phyloP scores from a whole-genome alignment of 495 filamentous ascomycete genomes.

The Aspergillus asperescens region DNA sequence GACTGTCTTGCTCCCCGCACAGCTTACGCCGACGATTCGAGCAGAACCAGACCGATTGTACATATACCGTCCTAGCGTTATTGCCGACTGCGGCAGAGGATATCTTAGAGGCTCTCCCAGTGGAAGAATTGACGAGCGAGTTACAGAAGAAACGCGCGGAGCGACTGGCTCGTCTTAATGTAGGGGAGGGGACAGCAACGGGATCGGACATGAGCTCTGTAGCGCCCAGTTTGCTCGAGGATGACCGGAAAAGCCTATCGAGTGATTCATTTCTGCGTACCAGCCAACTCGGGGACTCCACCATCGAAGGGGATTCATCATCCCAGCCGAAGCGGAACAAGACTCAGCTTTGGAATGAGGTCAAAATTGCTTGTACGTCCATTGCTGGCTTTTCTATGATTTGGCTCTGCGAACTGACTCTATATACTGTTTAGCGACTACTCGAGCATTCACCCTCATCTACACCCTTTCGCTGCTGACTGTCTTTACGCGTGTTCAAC shows the following conservation, averaged over 20 bases:
- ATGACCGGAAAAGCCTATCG: constrained; percentile 71
- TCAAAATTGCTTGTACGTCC: constrained; percentile 85
- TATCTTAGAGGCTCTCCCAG: constrained; percentile 79
- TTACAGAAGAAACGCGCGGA: constrained; percentile 90
- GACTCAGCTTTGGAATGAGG: constrained; percentile 91
- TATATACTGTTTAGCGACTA: constrained; percentile 64
- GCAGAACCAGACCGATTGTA: constrained; percentile 98
- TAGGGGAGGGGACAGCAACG: constrained; percentile 39
- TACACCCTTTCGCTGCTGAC: constrained; percentile 87
- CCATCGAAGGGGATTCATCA: constrained; percentile 30
- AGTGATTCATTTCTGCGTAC: constrained; percentile 76
- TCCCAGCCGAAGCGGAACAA: constrained; percentile 68
- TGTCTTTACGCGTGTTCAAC: constrained; percentile 89
- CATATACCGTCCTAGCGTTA: constrained; percentile 93
- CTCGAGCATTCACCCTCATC: constrained; percentile 81
- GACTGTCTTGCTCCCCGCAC: constrained; percentile 6
- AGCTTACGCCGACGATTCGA: constrained; percentile 94
- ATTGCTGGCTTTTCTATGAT: neutral
- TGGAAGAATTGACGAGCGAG: constrained; percentile 83
- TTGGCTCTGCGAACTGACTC: neutral
- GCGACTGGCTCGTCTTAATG: constrained; percentile 53
- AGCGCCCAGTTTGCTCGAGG: constrained; percentile 74
- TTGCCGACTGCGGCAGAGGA: constrained; percentile 86
- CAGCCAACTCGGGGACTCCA: constrained; percentile 61
- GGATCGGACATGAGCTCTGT: constrained; percentile 61